phyloP scores from a whole-genome alignment of 306 rosid genomes.

The Medicago ruthenica region DNA sequence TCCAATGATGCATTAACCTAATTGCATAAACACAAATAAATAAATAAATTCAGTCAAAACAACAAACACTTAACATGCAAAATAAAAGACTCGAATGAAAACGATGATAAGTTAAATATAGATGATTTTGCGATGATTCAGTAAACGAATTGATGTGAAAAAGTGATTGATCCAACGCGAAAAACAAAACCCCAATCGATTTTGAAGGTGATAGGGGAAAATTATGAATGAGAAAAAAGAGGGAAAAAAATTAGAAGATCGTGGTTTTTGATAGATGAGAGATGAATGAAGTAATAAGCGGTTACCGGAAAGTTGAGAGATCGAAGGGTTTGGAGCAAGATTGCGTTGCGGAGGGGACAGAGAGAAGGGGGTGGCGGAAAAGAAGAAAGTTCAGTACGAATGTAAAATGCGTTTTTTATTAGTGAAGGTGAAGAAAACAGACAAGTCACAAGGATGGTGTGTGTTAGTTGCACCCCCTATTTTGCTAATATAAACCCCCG shows the following conservation, averaged over 20 bases:
- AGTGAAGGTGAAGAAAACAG: neutral
- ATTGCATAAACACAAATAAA: constrained; percentile 24
- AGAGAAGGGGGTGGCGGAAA: constrained; percentile 8
- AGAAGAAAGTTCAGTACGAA: neutral
- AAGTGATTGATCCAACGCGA: constrained; percentile 12
- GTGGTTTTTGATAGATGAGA: neutral
- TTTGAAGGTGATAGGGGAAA: neutral
- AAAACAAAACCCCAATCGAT: constrained; percentile 38
- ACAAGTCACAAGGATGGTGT: neutral
- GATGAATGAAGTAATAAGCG: neutral
- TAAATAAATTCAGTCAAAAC: neutral
- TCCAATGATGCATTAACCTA: constrained; percentile 51
- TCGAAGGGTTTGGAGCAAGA: constrained; percentile 24
- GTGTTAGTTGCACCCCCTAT: neutral
- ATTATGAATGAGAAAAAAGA: neutral
- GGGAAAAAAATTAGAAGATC: constrained; percentile 13
- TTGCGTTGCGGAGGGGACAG: neutral
- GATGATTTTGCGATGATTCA: neutral
- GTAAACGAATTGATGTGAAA: constrained; percentile 4
- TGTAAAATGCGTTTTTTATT: constrained; percentile 6
- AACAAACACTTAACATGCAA: neutral
- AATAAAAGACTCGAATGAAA: constrained; percentile 12
- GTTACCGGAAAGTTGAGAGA: constrained; percentile 29
- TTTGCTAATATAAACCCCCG: too few species aligned
- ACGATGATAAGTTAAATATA: neutral